Evolutionary conservation across 805 yeast species (phyloP), one percentile per base, ranked within the genome.

Genomic region (Ogataea paraovalis): DNA sequence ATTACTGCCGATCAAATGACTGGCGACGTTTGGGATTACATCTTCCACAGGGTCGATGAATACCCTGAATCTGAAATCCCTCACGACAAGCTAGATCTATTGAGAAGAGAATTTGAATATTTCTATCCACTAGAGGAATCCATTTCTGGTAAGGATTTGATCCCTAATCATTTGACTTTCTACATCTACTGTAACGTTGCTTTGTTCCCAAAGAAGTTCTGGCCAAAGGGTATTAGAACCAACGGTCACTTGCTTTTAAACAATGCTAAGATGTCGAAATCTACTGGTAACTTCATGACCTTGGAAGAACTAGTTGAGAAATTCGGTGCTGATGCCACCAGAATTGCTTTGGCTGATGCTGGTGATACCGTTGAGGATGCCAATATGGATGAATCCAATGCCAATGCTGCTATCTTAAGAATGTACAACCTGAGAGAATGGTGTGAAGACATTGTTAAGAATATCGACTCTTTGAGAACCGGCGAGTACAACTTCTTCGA

Each of bases 361-460:
- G 99, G 99, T 75, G 99, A 94, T 67, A 76, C 94, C 39, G 82
- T 90, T 57, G 99, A 94, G 72, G 99, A 94, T 69, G 99, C 99
- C 45, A 94, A 94, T 75, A 87, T 94, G 64, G 99, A 94, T 62
- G 99, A 94, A 72, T 73, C 89, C 51, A 91, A 84, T 63, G 99
- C 99, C 46, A 94, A 94, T 63, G 97, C 99, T 41, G 97, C 98
- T 22, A 91, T 94, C 66, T 79, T 94, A 67, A 87, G 99, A 73
- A 78, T 94, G 66, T 86, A 79, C 68, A 92, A 88, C 46, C 76
- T 92, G 68, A 92, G 88, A 67, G 98, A 91, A 69, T 94, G 99
- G 99, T 80, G 87, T 65, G 97, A 91, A 67, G 94, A 86, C 48
- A 72, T 81, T 46, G 69, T 83, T 36, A 75, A 73, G 54, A 71